Evolutionary conservation across 495 filamentous ascomycete species (phyloP).

Genomic region (Aspergillus leporis): DNA sequence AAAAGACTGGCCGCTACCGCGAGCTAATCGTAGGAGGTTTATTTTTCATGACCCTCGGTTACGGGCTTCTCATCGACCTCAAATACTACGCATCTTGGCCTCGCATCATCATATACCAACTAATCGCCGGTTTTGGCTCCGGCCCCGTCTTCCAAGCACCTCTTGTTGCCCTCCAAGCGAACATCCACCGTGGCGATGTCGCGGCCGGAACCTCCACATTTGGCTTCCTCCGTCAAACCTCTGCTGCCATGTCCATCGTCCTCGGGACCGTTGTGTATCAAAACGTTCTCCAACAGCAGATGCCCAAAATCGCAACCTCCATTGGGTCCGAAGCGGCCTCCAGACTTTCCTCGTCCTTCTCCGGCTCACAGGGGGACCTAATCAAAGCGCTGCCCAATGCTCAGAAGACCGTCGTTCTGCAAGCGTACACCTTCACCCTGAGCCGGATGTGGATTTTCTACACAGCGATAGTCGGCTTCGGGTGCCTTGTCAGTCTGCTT

Average conservation of each 20-base stretch:
- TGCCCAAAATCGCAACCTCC: slow-evolving; percentile 34
- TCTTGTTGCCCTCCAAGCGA: slow-evolving; percentile 58
- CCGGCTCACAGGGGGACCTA: slow-evolving; percentile 59
- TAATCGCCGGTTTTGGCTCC: slow-evolving; percentile 55
- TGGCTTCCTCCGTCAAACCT: slow-evolving; percentile 51
- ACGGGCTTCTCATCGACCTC: slow-evolving; percentile 52
- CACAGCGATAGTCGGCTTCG: slow-evolving; percentile 52
- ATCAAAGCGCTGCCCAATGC: slow-evolving; percentile 49
- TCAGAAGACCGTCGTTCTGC: slow-evolving; percentile 49
- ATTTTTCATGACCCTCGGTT: slow-evolving; percentile 54
- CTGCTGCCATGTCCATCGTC: slow-evolving; percentile 54
- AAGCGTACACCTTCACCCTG: slow-evolving; percentile 57
- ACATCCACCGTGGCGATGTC: slow-evolving; percentile 50
- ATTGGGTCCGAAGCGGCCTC: slow-evolving; percentile 34
- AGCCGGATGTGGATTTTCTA: slow-evolving; percentile 71
- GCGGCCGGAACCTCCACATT: slow-evolving; percentile 55
- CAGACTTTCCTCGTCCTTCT: slow-evolving; percentile 45
- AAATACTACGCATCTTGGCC: slow-evolving; percentile 48
- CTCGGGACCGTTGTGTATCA: slow-evolving; percentile 59
- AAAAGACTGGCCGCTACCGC: slow-evolving; percentile 61
- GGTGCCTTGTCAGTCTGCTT: slow-evolving; percentile 54
- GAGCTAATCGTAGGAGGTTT: slow-evolving; percentile 52
- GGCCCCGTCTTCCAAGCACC: slow-evolving; percentile 61
- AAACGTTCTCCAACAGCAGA: slow-evolving; percentile 51
- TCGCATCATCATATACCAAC: slow-evolving; percentile 53